phyloP scores from a whole-genome alignment of 2,329 filamentous ascomycete genomes.

The Penicillium brasilianum region DNA sequence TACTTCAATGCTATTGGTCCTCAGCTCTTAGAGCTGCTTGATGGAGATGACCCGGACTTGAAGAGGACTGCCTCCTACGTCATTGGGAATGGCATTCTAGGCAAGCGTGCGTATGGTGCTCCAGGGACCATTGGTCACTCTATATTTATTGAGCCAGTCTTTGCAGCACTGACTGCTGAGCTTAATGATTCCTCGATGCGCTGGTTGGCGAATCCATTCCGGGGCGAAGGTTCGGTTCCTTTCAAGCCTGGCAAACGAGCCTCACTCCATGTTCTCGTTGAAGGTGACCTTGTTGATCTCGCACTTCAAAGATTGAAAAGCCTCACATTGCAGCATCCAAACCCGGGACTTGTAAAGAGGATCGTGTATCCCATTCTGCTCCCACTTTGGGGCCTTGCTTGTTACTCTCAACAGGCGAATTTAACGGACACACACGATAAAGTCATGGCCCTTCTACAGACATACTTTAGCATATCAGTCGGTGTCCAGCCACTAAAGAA shows the following conservation, averaged over 20 bases:
- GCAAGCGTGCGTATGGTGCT: slow-evolving; percentile 46
- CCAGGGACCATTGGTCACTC: slow-evolving; percentile 47
- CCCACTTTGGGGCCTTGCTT: slow-evolving; percentile 49
- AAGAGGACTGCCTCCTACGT: slow-evolving; percentile 50
- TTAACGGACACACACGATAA: slow-evolving; percentile 35
- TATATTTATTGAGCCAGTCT: slow-evolving; percentile 49
- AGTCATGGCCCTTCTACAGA: slow-evolving; percentile 41
- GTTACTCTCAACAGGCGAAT: slow-evolving; percentile 41
- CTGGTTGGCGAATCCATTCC: slow-evolving; percentile 38
- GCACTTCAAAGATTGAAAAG: slow-evolving; percentile 44
- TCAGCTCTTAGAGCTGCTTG: slow-evolving; percentile 47
- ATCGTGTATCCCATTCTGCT: slow-evolving; percentile 47
- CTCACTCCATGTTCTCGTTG: slow-evolving; percentile 28
- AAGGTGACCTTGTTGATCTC: slow-evolving; percentile 34
- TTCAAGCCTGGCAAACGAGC: background rate
- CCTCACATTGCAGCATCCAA: slow-evolving; percentile 49
- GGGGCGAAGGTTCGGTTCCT: slow-evolving; percentile 21
- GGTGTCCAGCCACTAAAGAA: slow-evolving; percentile 43
- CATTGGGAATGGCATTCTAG: slow-evolving; percentile 50
- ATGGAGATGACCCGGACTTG: slow-evolving; percentile 47
- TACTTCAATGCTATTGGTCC: slow-evolving; percentile 48
- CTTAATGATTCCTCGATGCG: slow-evolving; percentile 30
- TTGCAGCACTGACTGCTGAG: slow-evolving; percentile 43
- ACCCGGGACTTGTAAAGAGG: slow-evolving; percentile 50
- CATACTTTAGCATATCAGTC: slow-evolving; percentile 49